These are phyloP conservation scores for Penicillium hordei DNA, from an alignment of 2,329 filamentous ascomycete genomes.

Conservation along the genomic window DNA sequence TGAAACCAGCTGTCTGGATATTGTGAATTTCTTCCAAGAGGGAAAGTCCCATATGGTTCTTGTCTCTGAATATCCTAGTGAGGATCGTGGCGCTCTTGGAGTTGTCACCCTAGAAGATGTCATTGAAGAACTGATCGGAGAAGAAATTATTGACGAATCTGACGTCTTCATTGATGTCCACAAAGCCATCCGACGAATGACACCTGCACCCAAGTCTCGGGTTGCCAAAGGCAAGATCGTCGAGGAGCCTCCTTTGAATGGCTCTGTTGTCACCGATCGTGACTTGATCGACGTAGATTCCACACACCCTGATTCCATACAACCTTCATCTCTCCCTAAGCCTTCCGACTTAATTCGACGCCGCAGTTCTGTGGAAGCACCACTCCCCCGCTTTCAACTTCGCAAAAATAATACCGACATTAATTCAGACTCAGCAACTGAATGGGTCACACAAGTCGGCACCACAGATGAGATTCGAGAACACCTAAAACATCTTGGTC, in stretches of 20 bases:
- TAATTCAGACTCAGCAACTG: slow-evolving; percentile 28
- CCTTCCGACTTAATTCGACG: slow-evolving; percentile 28
- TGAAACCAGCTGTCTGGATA: slow-evolving; percentile 94
- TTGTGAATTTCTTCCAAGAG: slow-evolving; percentile 99
- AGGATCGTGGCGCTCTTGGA: slow-evolving; percentile 83
- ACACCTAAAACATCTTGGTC: slow-evolving; percentile 63
- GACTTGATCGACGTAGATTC: slow-evolving; percentile 51
- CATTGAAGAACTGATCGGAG: slow-evolving; percentile 96
- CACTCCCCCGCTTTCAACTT: slow-evolving; percentile 42
- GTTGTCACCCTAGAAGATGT: slow-evolving; percentile 97
- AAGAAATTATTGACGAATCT: slow-evolving; percentile 60
- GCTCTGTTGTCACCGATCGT: slow-evolving; percentile 32
- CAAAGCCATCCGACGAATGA: slow-evolving; percentile 89
- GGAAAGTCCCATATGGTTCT: slow-evolving; percentile 99
- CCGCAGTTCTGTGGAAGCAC: slow-evolving; percentile 37
- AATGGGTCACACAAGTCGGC: slow-evolving; percentile 48
- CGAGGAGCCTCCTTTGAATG: slow-evolving; percentile 44
- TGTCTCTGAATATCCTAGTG: slow-evolving; percentile 87
- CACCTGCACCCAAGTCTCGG: slow-evolving; percentile 76
- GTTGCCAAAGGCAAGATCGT: slow-evolving; percentile 59
- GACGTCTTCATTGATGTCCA: slow-evolving; percentile 58
- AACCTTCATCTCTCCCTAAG: slow-evolving; percentile 30
- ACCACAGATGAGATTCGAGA: slow-evolving; percentile 57
- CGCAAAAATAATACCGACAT: slow-evolving; percentile 37
- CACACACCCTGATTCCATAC: slow-evolving; percentile 42